Evolutionary conservation across 1,139 yeast genomes (phyloP), one percentile per base, ranked within the genome.

Genomic region (Geotrichum macrosporum): DNA sequence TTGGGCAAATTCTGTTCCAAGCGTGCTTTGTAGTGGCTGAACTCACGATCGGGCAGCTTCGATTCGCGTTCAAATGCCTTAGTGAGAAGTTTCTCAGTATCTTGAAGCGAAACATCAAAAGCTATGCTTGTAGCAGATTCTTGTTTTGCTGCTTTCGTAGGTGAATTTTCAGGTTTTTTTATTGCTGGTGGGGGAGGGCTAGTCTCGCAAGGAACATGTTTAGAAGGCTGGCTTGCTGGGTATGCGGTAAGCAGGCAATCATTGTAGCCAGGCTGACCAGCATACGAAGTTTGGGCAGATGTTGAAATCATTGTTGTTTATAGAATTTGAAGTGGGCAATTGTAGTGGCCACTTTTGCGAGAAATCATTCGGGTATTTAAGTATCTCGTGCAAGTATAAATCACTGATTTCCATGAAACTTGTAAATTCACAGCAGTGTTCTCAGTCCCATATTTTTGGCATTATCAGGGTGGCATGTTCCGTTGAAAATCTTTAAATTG

Each of bases 261-360:
- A 51, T 67, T 67, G 69, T 70, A 67, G 41, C 70, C 70, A n/a
- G 53, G 49, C 44, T 62, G 62, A 44, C 67, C 67, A 8, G 58
- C 42, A 50, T 57, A 63, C 22, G 58, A 42, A 5, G 55, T 53
- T 44, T 64, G 68, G 16, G 60, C 59, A 3, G 68, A 64, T 12
- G 56, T 44, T 46, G 51, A 49, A 38, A 24, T 30, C n/a, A 35
- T 34, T 24, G 20, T 39, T 13, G 18, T 20, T 32, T n/a, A n/a
- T n/a, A n/a, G n/a, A n/a, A n/a, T n/a, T n/a, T n/a, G n/a, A n/a
- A n/a, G n/a, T n/a, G n/a, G n/a, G n/a, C n/a, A n/a, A n/a, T n/a
- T n/a, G n/a, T n/a, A n/a, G n/a, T n/a, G n/a, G n/a, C n/a, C n/a
- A n/a, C n/a, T n/a, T n/a, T n/a, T n/a, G n/a, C n/a, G n/a, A n/a